Percentiles rank a stretch among this genome's conserved stretches.
These are phyloP conservation scores for Akanthomyces lecanii DNA, from an alignment of 2,329 filamentous ascomycete species.

Conservation along the genomic window DNA sequence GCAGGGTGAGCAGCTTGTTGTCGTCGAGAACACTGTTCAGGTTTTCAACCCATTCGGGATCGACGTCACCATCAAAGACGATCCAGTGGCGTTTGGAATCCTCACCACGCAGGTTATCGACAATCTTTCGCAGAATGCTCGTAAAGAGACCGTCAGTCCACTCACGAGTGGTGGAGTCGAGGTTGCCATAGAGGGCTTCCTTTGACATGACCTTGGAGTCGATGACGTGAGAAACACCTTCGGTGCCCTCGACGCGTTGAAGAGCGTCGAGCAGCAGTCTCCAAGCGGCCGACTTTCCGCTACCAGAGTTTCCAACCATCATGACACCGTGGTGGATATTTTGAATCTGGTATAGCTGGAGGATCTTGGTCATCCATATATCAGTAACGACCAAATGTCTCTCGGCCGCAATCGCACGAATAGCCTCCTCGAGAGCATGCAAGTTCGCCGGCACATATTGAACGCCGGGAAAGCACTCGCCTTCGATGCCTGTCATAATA, in stretches of 20 bases:
- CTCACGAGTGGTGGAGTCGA: constrained; percentile 94
- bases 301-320: constrained; percentile 99
- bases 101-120: constrained; percentile 96
- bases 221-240: constrained; percentile 95
- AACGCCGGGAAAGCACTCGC: constrained; percentile 84
- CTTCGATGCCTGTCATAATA: constrained; percentile 79
- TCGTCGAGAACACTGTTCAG: constrained; percentile 99
- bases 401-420: constrained; percentile 76
- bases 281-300: constrained; percentile 95
- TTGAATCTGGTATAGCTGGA: constrained; percentile 97
- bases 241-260: constrained; percentile 83
- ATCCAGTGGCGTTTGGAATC: constrained; percentile 98
- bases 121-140: constrained; percentile 94
- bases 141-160: constrained; percentile 99
- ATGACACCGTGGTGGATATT: constrained; percentile 98
- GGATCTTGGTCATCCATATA: constrained; percentile 93
- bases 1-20: constrained; percentile 94
- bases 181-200: constrained; percentile 89
- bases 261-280: constrained; percentile 85
- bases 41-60: constrained; percentile 99
- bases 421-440: constrained; percentile 71
- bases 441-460: constrained; percentile 89
- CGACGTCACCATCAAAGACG: constrained; percentile 97
- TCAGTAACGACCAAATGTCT: constrained; percentile 87
- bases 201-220: constrained; percentile 99